These are phyloP conservation scores for Kluyveromyces sp. DNA, from an alignment of 1,139 yeast species.

Conservation along the genomic window DNA sequence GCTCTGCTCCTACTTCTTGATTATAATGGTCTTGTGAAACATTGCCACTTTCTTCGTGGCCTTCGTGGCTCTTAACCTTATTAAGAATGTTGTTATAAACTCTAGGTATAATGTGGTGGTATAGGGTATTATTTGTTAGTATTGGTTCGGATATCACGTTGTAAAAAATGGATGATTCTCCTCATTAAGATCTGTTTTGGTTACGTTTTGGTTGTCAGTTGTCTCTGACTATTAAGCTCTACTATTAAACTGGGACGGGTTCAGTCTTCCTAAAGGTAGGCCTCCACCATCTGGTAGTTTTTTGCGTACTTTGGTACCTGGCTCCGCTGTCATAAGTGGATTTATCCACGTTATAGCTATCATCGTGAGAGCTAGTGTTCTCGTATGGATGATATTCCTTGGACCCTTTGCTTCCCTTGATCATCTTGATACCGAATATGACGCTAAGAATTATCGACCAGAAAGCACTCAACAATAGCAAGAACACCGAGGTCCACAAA, in stretches of 20 bases:
- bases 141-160: background rate
- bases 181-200: constrained; percentile 3
- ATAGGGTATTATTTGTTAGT: constrained; percentile 4
- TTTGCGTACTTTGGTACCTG: background rate
- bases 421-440: background rate
- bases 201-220: background rate
- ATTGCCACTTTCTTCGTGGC: background rate
- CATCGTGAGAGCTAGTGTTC: constrained; percentile 5
- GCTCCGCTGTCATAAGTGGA: constrained; percentile 5
- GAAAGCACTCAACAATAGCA: constrained; percentile 35
- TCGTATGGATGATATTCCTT: constrained; percentile 1
- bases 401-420: background rate
- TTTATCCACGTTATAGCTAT: constrained; percentile 5
- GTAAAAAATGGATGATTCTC: background rate
- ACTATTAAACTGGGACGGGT: background rate
- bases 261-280: constrained; percentile 1
- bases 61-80: constrained; percentile 2
- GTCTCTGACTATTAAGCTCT: background rate
- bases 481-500: constrained; percentile 54
- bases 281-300: constrained; percentile 5
- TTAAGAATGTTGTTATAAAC: constrained; percentile 6
- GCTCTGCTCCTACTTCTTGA: background rate
- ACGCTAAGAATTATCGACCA: constrained; percentile 14
- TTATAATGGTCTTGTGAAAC: background rate
- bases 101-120: constrained; percentile 1